Conservation (phyloP, 257 asterid species). For the Nicotiana noctiflora region DNA sequence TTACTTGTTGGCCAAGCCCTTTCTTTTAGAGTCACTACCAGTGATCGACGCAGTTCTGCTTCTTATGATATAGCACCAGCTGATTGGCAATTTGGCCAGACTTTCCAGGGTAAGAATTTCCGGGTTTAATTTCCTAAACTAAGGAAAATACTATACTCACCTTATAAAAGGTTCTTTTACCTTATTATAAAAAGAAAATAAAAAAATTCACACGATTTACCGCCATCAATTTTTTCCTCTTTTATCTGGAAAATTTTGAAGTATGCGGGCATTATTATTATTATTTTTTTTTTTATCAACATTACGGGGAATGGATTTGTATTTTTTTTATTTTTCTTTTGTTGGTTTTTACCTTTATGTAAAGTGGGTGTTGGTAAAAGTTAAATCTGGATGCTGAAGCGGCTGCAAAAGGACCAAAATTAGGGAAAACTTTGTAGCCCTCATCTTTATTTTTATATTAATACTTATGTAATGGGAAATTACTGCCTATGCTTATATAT, state of each 20-base stretch:
- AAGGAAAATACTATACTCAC: background rate
- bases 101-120: constrained; percentile 61
- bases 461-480: background rate
- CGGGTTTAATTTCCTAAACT: constrained; percentile 21
- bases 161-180: background rate
- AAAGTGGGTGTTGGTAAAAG: background rate
- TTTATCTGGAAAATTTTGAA: constrained; percentile 30
- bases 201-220: background rate
- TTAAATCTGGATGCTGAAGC: constrained; percentile 31
- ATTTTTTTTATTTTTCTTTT: background rate
- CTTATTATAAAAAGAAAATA: background rate
- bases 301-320: background rate
- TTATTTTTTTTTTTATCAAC: background rate
- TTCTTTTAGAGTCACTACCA: constrained; percentile 58
- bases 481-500: background rate
- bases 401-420: constrained; percentile 36
- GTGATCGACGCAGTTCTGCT: constrained; percentile 66
- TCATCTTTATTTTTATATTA: constrained; percentile 25
- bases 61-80: constrained; percentile 66
- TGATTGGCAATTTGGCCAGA: constrained; percentile 82
- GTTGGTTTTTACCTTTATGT: background rate
- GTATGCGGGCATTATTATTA: constrained; percentile 4
- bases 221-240: constrained; percentile 21
- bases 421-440: constrained; percentile 36
- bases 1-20: constrained; percentile 51